Percentiles rank a stretch among this genome's conserved stretches.
phyloP scores from a whole-genome alignment of 1,284 basidiomycete genomes.

The Stereum hirsutum region DNA sequence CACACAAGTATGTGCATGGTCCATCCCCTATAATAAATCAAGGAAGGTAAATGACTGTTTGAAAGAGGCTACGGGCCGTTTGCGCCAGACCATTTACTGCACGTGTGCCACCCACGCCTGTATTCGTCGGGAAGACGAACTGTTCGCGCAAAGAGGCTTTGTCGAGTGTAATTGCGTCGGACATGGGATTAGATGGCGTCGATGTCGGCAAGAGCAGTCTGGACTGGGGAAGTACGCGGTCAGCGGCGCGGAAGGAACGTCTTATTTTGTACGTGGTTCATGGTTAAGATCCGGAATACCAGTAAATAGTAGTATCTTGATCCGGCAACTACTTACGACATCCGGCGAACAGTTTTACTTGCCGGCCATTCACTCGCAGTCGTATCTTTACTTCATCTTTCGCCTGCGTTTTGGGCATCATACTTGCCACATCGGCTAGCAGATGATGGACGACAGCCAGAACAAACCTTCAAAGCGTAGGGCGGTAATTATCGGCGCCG shows the following conservation, averaged over 20 bases:
- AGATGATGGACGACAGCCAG: not conserved
- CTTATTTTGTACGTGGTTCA: not conserved
- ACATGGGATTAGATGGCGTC: no score
- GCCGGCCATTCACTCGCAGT: not conserved
- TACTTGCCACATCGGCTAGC: not conserved
- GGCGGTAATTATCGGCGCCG: constrained; percentile 73
- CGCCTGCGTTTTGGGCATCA: not conserved
- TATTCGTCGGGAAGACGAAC: constrained; percentile 58
- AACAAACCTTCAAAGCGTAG: constrained; percentile 21
- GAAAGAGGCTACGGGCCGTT: no score
- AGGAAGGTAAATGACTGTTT: no score
- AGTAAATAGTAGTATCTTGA: not conserved
- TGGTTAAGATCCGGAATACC: not conserved
- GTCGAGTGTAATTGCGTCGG: no score
- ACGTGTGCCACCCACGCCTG: constrained; percentile 37
- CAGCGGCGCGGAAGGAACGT: not conserved
- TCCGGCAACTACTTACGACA: not conserved
- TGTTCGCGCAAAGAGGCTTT: constrained; percentile 31
- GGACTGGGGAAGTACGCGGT: not conserved
- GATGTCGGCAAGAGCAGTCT: not conserved
- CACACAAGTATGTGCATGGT: constrained; percentile 83
- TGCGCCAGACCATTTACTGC: constrained; percentile 18
- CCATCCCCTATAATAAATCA: constrained; percentile 46
- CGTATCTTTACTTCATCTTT: not conserved
- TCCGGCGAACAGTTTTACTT: not conserved